Conservation (phyloP, 176 grass and related monocot genomes). For the Neostapfia colusana region DNA sequence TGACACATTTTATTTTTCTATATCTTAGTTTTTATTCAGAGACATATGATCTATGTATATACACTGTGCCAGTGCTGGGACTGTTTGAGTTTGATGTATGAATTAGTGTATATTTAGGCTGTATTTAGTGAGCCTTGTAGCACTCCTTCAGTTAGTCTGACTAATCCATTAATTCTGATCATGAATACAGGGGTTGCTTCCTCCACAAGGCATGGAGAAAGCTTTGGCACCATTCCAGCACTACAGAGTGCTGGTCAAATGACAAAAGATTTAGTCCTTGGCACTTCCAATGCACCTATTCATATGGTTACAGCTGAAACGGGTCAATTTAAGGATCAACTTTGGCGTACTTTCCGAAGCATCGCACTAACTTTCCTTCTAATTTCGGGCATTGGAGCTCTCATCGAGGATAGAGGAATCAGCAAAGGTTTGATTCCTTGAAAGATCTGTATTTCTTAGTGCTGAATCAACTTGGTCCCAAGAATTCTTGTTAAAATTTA, state of each 20-base stretch:
- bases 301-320: slow-evolving; percentile 99
- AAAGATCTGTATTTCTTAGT: slow-evolving; percentile 19
- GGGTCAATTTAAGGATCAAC: slow-evolving; percentile 94
- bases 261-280: slow-evolving; percentile 77
- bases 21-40: not conserved
- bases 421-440: slow-evolving; percentile 78
- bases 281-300: slow-evolving; percentile 86
- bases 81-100: slow-evolving; percentile 1
- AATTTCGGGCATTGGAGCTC: slow-evolving; percentile 93
- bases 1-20: not conserved
- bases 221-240: slow-evolving; percentile 44
- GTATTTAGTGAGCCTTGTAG: not conserved
- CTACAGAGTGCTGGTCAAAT: slow-evolving; percentile 63
- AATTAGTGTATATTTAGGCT: slow-evolving; percentile 22
- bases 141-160: not conserved
- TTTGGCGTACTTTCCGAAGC: slow-evolving; percentile 91
- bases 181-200: slow-evolving; percentile 59
- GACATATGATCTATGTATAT: not conserved
- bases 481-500: slow-evolving; percentile 37
- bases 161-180: not conserved
- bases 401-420: slow-evolving; percentile 96
- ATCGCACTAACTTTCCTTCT: slow-evolving; percentile 94
- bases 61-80: not conserved
- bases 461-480: slow-evolving; percentile 9
- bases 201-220: slow-evolving; percentile 61